These are phyloP conservation scores for Colletotrichum tanaceti DNA, from an alignment of 2,329 filamentous ascomycete genomes.

Conservation along the genomic window DNA sequence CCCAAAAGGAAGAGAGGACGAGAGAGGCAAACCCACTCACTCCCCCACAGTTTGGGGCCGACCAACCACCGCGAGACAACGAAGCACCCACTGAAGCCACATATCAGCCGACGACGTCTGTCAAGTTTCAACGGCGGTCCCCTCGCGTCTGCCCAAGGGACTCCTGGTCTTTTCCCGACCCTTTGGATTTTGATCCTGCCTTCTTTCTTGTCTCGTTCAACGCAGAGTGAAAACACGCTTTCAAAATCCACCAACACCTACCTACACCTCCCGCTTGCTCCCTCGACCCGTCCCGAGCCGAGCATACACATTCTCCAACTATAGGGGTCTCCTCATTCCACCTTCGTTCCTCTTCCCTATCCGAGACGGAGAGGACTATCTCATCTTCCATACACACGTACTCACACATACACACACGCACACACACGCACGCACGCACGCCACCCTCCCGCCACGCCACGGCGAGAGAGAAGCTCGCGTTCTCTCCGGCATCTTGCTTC, in stretches of 20 bases:
- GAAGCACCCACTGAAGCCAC: slow-evolving; percentile 19
- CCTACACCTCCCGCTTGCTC: slow-evolving; percentile 26
- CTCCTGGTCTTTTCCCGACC: slow-evolving; percentile 1
- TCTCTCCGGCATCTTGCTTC: not conserved
- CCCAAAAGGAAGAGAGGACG: slow-evolving; percentile 13
- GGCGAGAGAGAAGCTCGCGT: slow-evolving; percentile 25
- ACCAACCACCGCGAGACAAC: slow-evolving; percentile 41
- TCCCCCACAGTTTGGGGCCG: not conserved
- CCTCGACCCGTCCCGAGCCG: slow-evolving; percentile 37
- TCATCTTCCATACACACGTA: not conserved
- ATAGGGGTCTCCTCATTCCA: slow-evolving; percentile 13
- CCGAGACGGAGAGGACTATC: slow-evolving; percentile 9
- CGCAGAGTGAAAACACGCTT: not conserved
- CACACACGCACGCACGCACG: too few species aligned
- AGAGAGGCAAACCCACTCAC: not conserved
- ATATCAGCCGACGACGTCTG: not conserved
- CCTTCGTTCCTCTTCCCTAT: not conserved
- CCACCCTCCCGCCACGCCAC: not conserved
- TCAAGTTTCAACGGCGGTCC: not conserved
- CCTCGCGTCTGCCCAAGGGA: not conserved
- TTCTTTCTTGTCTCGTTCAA: not conserved
- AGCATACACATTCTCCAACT: slow-evolving; percentile 30
- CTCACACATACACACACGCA: too few species aligned
- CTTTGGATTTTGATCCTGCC: not conserved
- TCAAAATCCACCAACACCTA: not conserved